Conservation (phyloP, 1,284 basidiomycete species). For the Coniferiporia weirii region DNA sequence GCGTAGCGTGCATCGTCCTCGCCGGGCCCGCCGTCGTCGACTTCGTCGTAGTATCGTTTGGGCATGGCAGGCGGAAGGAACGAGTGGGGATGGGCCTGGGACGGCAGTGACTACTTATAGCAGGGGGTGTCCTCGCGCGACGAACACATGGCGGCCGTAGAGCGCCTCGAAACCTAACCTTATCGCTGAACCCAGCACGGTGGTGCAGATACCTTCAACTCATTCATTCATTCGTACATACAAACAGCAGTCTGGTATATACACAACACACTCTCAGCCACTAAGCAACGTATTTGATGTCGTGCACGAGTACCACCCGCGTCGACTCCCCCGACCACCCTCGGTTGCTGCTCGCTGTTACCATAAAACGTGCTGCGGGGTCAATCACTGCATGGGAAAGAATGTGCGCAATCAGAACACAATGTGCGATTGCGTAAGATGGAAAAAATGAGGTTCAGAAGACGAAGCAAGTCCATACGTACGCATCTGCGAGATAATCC, state of each 20-base stretch:
- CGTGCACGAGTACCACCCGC: conserved; percentile 84
- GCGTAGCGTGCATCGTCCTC: conserved; percentile 19
- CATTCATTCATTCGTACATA: neutral
- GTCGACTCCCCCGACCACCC: conserved; percentile 94
- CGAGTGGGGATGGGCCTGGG: neutral
- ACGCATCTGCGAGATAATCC: conserved; percentile 88
- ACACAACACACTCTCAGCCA: neutral
- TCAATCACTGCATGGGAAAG: conserved; percentile 67
- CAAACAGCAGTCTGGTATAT: neutral
- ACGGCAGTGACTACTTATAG: neutral
- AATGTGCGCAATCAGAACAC: conserved; percentile 20
- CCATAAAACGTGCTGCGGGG: conserved; percentile 77
- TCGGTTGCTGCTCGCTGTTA: conserved; percentile 90
- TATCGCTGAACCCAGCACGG: neutral
- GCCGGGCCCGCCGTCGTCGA: conserved; percentile 15
- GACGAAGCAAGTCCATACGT: conserved; percentile 29
- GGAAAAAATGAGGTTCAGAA: conserved; percentile 1
- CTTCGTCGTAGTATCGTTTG: conserved; percentile 11
- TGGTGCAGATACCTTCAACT: neutral
- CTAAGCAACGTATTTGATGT: conserved; percentile 55
- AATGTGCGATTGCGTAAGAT: neutral
- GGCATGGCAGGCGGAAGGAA: conserved; percentile 1
- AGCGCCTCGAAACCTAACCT: conserved; percentile 1
- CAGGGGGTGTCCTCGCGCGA: neutral
- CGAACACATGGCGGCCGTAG: neutral